Base-by-base conservation (phyloP, 1,284 basidiomycete species). In the Neonothopanus nambi region DNA sequence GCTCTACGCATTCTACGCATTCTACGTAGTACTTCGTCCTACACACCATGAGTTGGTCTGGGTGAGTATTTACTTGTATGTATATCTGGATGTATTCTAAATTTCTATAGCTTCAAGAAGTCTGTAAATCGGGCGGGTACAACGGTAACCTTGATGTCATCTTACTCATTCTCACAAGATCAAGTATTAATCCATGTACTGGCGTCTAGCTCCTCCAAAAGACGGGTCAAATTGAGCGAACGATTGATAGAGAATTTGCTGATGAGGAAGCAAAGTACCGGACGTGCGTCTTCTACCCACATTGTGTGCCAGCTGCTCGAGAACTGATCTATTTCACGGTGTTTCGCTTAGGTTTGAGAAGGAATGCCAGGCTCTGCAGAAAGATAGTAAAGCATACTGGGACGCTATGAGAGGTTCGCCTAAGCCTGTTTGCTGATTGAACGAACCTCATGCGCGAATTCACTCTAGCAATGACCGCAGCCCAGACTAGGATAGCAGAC, bases 161-260 rank as follows among this genome's bases (percentile, higher is more conserved):
- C 54, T 30, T 58, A 49, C 53, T 48, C 42, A 47, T 49, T 30
- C 53, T 50, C 26, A 46, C 45, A 28, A 5, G 26, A 5, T 28
- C 26, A 28, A 5, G 26, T 11, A 28, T 42, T 12, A 42, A 42
- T 21, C 12, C 12, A 12, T 3, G 41, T n/a, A 20, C 39, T 28
- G 38, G 26, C 33, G 15, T 21, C 38, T 61, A 91, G 89, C 81
- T 96, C 65, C 82, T 95, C 71, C 93, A 96, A 78, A 96, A 96
- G 84, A 98, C 95, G 1, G 95, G 95, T 56, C 95, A 98, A 73
- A 91, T 99, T 55, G 96, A 99, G 68, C 81, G 93, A 28, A 99
- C 96, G 0, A 83, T 98, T 24, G 96, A 99, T 72, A 78, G 90
- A 53, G 95, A 98, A 67, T 99, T 98, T 68, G 80, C 88, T 28